These are phyloP conservation scores for Tillandsia fasciculata DNA, from an alignment of 176 grass and related monocot species.

Conservation along the genomic window DNA sequence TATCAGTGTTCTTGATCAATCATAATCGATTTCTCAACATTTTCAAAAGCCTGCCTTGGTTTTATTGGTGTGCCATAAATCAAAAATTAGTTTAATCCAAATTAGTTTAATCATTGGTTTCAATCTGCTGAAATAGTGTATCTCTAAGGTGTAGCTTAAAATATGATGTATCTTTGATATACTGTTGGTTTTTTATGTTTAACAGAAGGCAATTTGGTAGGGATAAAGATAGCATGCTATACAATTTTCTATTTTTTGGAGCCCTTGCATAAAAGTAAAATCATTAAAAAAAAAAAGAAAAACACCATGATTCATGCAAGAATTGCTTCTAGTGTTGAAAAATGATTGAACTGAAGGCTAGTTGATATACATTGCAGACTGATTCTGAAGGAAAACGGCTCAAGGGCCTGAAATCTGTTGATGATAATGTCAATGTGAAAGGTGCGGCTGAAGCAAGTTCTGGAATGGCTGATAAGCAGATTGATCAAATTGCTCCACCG, in stretches of 20 bases:
- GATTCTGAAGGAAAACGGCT: constrained; percentile 55
- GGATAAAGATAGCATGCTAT: too few species aligned
- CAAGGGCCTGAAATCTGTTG: constrained; percentile 46
- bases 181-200: neutral
- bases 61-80: too few species aligned
- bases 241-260: neutral
- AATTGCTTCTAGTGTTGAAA: neutral
- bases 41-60: too few species aligned
- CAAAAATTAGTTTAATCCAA: too few species aligned
- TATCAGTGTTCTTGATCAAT: too few species aligned
- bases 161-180: too few species aligned
- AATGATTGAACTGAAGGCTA: too few species aligned
- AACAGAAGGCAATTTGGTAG: neutral
- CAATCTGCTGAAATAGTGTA: too few species aligned
- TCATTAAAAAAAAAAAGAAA: neutral
- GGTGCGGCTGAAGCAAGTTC: constrained; percentile 45
- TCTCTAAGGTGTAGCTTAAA: too few species aligned
- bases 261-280: neutral
- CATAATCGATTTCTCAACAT: too few species aligned
- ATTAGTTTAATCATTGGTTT: too few species aligned
- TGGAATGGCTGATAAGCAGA: constrained; percentile 36
- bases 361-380: constrained; percentile 20
- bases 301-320: neutral
- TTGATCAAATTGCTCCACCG: constrained; percentile 40
- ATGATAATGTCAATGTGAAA: constrained; percentile 45